Percentiles rank a stretch among this genome's conserved stretches.
Conservation (phyloP, 179 eudicot genomes). For the Patellifolia procumbens region DNA sequence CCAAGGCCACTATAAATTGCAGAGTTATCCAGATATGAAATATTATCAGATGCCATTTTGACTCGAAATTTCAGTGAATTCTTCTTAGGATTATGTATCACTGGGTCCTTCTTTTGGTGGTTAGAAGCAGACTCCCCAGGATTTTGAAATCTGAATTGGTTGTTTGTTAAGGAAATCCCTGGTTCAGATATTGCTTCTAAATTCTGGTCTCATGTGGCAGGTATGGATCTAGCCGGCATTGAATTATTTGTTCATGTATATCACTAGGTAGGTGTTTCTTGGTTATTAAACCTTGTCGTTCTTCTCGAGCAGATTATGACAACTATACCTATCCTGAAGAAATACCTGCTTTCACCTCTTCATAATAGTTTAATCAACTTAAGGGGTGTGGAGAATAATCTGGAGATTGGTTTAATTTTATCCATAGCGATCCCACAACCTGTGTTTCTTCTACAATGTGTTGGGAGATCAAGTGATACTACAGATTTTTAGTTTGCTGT, state of each 20-base stretch:
- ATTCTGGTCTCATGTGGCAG: conserved; percentile 16
- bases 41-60: conserved; percentile 31
- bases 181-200: conserved; percentile 17
- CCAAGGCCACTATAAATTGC: conserved; percentile 43
- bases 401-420: conserved; percentile 10
- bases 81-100: conserved; percentile 17
- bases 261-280: conserved; percentile 9
- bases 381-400: conserved; percentile 14
- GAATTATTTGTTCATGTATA: conserved; percentile 10
- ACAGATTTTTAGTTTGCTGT: too few species aligned
- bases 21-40: conserved; percentile 26
- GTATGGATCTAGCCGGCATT: conserved; percentile 17
- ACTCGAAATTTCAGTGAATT: conserved; percentile 33
- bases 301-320: conserved; percentile 38
- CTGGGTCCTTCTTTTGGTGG: conserved; percentile 3
- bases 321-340: conserved; percentile 20
- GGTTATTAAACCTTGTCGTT: conserved; percentile 14
- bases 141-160: conserved; percentile 18
- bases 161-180: conserved; percentile 21
- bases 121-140: conserved; percentile 24
- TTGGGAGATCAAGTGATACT: too few species aligned
- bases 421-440: too few species aligned
- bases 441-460: too few species aligned
- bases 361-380: conserved; percentile 30
- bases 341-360: conserved; percentile 34